These are phyloP conservation scores for Taxawa tesnikishii DNA, from an alignment of 2,329 filamentous ascomycete genomes.

Conservation along the genomic window DNA sequence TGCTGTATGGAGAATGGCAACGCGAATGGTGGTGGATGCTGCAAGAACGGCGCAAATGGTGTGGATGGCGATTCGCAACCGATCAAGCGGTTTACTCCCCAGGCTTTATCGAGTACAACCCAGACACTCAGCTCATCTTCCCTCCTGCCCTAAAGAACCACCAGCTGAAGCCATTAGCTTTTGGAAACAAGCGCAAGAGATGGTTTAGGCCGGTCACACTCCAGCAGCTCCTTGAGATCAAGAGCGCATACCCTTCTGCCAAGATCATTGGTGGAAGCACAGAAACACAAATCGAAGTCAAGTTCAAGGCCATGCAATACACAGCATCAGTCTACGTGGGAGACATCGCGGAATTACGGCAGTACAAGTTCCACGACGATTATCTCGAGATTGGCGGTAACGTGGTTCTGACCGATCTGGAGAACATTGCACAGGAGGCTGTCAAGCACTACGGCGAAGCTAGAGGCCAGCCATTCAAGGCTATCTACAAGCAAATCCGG, in stretches of 20 bases:
- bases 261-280: constrained; percentile 95
- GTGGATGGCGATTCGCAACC: constrained; percentile 29
- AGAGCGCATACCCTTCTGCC: constrained; percentile 67
- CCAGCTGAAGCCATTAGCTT: constrained; percentile 66
- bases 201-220: constrained; percentile 88
- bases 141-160: constrained; percentile 76
- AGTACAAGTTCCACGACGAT: constrained; percentile 68
- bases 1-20: constrained; percentile 57
- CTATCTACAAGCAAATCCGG: constrained; percentile 83
- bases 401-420: constrained; percentile 81
- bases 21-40: constrained; percentile 17
- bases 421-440: constrained; percentile 70
- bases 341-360: constrained; percentile 78
- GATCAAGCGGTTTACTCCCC: constrained; percentile 65
- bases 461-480: constrained; percentile 70
- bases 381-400: constrained; percentile 89
- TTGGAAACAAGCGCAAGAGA: constrained; percentile 87
- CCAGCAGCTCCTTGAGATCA: constrained; percentile 82
- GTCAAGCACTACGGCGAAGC: constrained; percentile 62
- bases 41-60: constrained; percentile 18
- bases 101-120: constrained; percentile 87
- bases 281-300: constrained; percentile 96
- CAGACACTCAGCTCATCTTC: constrained; percentile 91
- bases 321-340: constrained; percentile 83
- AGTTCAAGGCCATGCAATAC: constrained; percentile 92